Percentiles rank a stretch among this genome's conserved stretches.
Conservation (phyloP, 768 basidiomycete species). For the Tricholoma matsutake region DNA sequence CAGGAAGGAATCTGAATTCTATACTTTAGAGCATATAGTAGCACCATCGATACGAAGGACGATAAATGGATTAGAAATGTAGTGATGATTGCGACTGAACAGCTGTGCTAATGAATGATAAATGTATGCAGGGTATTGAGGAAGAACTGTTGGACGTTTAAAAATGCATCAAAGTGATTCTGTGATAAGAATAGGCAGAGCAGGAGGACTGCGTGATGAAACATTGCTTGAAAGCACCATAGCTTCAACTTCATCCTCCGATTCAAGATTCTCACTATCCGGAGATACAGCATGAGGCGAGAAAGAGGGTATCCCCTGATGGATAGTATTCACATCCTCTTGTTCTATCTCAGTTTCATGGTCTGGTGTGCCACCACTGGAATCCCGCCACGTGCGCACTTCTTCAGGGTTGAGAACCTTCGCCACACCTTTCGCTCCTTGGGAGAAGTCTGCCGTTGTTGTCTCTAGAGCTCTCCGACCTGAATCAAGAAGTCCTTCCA, state of each 20-base stretch:
- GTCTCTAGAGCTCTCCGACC: constrained; percentile 63
- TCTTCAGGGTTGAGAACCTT: constrained; percentile 78
- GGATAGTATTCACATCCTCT: constrained; percentile 27
- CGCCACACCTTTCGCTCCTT: constrained; percentile 41
- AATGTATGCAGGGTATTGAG: constrained; percentile 3
- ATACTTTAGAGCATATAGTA: constrained; percentile 9
- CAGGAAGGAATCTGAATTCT: constrained; percentile 8
- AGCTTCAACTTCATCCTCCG: constrained; percentile 42
- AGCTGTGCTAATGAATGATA: constrained; percentile 10
- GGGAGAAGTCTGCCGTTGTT: constrained; percentile 49
- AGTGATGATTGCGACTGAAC: constrained; percentile 3
- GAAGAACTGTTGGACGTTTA: constrained; percentile 9
- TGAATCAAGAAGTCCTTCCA: constrained; percentile 59
- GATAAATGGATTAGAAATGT: constrained; percentile 15
- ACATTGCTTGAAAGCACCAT: constrained; percentile 30
- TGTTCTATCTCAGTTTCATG: constrained; percentile 17
- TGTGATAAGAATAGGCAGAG: constrained; percentile 38
- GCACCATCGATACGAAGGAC: constrained; percentile 9
- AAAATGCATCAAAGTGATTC: constrained; percentile 23
- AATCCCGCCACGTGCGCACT: constrained; percentile 55
- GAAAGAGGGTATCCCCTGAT: constrained; percentile 24
- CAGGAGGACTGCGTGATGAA: constrained; percentile 27
- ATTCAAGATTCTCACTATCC: constrained; percentile 18
- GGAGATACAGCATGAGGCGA: constrained; percentile 20
- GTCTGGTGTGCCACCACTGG: constrained; percentile 20